Evolutionary conservation across 78 protist genomes (phyloP).

Genomic region (Dictyostelium brefeldianum): DNA sequence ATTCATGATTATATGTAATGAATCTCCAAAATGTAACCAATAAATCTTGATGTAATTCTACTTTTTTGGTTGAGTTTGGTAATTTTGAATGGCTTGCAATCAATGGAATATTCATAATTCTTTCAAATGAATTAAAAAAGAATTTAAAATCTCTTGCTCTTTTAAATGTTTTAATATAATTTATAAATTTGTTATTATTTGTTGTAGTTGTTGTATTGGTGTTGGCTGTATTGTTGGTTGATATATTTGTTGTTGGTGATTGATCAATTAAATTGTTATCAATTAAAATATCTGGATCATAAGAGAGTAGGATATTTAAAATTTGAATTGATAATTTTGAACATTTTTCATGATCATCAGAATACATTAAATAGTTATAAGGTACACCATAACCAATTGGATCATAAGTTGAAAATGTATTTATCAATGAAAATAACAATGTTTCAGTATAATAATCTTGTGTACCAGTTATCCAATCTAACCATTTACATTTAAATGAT

Average conservation of each 20-base stretch:
- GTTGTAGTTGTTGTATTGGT: neutral
- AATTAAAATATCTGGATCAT: constrained; percentile 29
- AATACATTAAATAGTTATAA: constrained; percentile 78
- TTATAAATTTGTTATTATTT: constrained; percentile 23
- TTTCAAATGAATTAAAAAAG: constrained; percentile 50
- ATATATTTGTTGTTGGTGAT: neutral
- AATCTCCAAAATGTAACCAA: constrained; percentile 67
- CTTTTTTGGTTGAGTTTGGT: constrained; percentile 64
- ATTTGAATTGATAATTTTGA: constrained; percentile 55
- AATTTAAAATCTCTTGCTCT: constrained; percentile 65
- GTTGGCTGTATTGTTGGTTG: neutral
- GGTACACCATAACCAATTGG: constrained; percentile 86
- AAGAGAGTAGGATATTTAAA: constrained; percentile 40
- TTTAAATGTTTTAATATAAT: constrained; percentile 6
- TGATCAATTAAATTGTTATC: neutral
- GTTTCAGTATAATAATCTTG: constrained; percentile 60
- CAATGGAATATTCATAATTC: constrained; percentile 39
- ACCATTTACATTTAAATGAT: constrained; percentile 37
- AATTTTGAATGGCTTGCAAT: constrained; percentile 53
- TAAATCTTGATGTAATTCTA: constrained; percentile 72
- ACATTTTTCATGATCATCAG: constrained; percentile 57
- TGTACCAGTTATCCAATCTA: constrained; percentile 42
- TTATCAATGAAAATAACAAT: constrained; percentile 60
- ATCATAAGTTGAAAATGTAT: constrained; percentile 61
- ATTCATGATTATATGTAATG: constrained; percentile 50